Evolutionary conservation across 1,284 basidiomycete genomes (phyloP), one percentile per base, ranked within the genome.

Genomic region (Fomitopsis schrenkii): DNA sequence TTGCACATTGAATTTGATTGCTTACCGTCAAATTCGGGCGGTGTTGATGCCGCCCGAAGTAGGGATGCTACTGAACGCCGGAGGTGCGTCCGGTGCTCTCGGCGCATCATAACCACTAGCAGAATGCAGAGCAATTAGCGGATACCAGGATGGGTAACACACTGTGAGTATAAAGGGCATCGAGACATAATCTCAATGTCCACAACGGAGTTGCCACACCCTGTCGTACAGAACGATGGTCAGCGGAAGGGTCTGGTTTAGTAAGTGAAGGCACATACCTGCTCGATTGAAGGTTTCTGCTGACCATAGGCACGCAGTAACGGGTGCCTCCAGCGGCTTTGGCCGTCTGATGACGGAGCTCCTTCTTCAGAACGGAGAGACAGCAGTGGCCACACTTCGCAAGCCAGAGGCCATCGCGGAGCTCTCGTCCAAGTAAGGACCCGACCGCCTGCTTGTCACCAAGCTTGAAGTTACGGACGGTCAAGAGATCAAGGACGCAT

Each of bases 381-480:
- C 67, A 40, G 74, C 66, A 9, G 68, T 72, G 35, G 72, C 74
- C 3, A 75, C 73, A 1, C 66, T 74, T 4, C 70, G 75, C 10
- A 70, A 62, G 4, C 72, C 72, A 2, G 48, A 67, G 14, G 63
- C 62, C 0, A 68, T 74, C 6, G 59, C 59, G 10, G 62, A 63
- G 26, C 72, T 75, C 33, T 48, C 56, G 30, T 50, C 61, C 5
- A 52, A 62, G 30, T 66, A 67, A 42, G n/a, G 64, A 8, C 10
- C 57, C 1, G 52, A 59, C 28, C 61, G 68, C n/a, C 73, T 82
- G 4, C 70, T 80, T 19, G 67, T 76, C 15, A 58, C 77, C 57
- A 67, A 72, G 50, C 60, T 80, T 19, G 80, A 82, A 62, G 77
- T 80, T 55, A 77, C 66, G 57, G 61, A 71, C 1, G 59, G 38